Base-by-base conservation (phyloP, 768 basidiomycete species). In the Pisolithus tinctorius region DNA sequence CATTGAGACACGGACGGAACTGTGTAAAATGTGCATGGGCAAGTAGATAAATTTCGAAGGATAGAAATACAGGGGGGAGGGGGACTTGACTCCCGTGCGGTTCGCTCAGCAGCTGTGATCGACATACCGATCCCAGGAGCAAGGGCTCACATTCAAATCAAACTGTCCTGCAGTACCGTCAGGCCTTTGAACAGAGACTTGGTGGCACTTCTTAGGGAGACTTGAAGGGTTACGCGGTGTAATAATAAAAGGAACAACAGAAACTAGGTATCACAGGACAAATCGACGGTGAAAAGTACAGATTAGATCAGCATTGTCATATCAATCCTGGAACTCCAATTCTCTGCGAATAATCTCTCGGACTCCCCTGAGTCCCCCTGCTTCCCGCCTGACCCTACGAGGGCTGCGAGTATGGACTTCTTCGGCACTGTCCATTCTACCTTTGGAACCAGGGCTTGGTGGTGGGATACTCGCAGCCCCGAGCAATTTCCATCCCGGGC, bases 271-370 rank as follows among this genome's bases (percentile, higher is more conserved):
- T 60, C 56, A 55, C 60, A 56, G 31, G 50, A 57, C 58, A 63
- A 60, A 63, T 55, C 61, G 14, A 63, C 27, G 46, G 20, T 5
- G 25, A 41, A 52, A 43, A 20, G 25, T 30, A n/a, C 39, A 56
- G 55, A 45, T 60, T 48, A 45, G 42, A 49, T 44, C 23, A 64
- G 64, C 63, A 66, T 30, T 53, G 54, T n/a, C 55, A 27, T 34
- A 52, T 64, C 60, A 74, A 50, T 88, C 86, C 48, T 82, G 74
- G 56, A 83, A 64, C 68, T 90, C 88, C 59, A 91, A 69, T 70
- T 91, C 89, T 56, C 76, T 73, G 59, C 87, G 77, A 61, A 92
- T 87, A 60, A 88, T 83, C 67, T 92, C 89, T 51, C 88, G 72
- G 30, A 91, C 88, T 63, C 87, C 80, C 37, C 89, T 76, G 58